Evolutionary conservation across 2,329 filamentous ascomycete species (phyloP).

Genomic region (Penicillium sp.): DNA sequence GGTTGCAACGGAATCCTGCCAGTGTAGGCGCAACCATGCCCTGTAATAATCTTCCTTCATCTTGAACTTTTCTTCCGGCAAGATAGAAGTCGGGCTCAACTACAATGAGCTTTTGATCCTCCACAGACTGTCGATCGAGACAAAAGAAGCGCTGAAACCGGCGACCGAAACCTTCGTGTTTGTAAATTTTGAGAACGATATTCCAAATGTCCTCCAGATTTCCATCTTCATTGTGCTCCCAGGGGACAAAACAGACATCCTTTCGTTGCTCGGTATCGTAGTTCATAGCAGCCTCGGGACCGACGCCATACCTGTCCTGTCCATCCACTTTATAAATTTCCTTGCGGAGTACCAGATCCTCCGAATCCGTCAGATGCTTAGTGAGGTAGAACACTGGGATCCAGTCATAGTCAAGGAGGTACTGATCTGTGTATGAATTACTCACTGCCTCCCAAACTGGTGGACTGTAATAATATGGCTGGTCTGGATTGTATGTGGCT

Average conservation of each 20-base stretch:
- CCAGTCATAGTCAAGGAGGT: not conserved
- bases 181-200: not conserved
- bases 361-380: not conserved
- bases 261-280: not conserved
- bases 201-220: not conserved
- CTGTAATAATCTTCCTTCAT: not conserved
- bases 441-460: not conserved
- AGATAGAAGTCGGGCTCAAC: not conserved
- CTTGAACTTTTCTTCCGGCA: not conserved
- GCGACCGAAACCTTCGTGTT: not conserved
- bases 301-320: not conserved
- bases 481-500: not conserved
- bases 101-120: not conserved
- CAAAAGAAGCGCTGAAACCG: not conserved
- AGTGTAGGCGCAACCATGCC: not conserved
- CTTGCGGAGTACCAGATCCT: not conserved
- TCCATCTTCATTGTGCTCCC: not conserved
- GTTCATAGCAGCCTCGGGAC: not conserved
- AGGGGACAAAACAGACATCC: not conserved
- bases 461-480: not conserved
- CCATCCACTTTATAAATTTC: not conserved
- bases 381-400: not conserved
- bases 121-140: not conserved
- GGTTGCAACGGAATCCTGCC: not conserved
- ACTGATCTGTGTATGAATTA: not conserved